These are phyloP conservation scores for Zizania palustris DNA, from an alignment of 202 grass and related monocot species.

Conservation along the genomic window DNA sequence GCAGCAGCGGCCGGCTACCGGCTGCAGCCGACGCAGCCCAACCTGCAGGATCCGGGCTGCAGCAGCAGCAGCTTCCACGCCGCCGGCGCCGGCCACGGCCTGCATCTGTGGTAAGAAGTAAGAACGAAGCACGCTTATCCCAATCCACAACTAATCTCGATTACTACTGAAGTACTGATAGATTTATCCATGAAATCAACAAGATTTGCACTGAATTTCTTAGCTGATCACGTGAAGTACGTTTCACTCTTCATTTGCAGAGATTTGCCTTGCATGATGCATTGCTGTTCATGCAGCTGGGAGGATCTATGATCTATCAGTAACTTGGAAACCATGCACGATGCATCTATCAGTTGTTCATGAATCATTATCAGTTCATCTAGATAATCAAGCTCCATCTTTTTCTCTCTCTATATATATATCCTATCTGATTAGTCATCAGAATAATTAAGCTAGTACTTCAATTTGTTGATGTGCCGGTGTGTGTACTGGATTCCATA, in stretches of 20 bases:
- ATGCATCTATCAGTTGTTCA: neutral
- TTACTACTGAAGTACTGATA: no score
- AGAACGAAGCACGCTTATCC: conserved; percentile 8
- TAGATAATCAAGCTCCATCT: neutral
- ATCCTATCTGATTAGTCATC: no score
- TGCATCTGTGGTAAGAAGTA: conserved; percentile 67
- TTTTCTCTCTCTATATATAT: no score
- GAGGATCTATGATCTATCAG: neutral
- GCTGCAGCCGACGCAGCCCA: conserved; percentile 77
- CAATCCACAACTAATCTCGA: no score
- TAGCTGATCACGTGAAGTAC: neutral
- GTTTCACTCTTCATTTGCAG: neutral
- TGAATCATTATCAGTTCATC: neutral
- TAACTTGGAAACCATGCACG: neutral
- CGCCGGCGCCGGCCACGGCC: conserved; percentile 30
- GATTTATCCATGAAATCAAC: no score
- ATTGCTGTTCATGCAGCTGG: neutral
- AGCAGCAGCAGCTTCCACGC: conserved; percentile 49
- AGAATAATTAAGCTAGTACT: neutral
- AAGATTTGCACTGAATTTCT: neutral
- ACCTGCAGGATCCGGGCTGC: conserved; percentile 69
- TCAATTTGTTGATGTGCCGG: neutral
- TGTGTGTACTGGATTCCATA: neutral
- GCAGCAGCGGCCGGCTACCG: conserved; percentile 43
- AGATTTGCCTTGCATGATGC: neutral